Conservation (phyloP, 2,329 filamentous ascomycete genomes). For the Aspergillus latus region DNA sequence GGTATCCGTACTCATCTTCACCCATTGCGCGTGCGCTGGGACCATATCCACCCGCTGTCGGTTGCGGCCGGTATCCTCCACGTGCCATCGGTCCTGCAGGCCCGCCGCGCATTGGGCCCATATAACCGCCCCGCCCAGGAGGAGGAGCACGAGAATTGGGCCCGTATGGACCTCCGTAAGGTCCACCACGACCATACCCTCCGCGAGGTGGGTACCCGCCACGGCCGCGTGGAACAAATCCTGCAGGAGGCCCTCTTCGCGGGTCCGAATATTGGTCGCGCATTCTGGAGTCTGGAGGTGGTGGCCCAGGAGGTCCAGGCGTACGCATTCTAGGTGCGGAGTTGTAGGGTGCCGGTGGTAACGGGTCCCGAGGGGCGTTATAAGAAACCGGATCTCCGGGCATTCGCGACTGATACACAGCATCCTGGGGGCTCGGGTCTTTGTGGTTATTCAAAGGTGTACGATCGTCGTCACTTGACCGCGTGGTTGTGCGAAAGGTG, state of each 20-base stretch:
- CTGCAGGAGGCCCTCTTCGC: slow-evolving; percentile 39
- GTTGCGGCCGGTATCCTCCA: slow-evolving; percentile 44
- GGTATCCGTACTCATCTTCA: slow-evolving; percentile 29
- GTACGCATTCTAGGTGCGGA: slow-evolving; percentile 37
- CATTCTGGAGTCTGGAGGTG: slow-evolving; percentile 34
- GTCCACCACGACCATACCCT: slow-evolving; percentile 44
- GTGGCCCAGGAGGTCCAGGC: slow-evolving; percentile 4
- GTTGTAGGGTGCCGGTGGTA: slow-evolving; percentile 34
- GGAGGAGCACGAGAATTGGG: slow-evolving; percentile 32
- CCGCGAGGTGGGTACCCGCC: slow-evolving; percentile 54
- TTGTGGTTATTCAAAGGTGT: slow-evolving; percentile 40
- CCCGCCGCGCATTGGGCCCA: slow-evolving; percentile 36
- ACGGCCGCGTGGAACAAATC: slow-evolving; percentile 56
- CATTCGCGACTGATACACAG: slow-evolving; percentile 31
- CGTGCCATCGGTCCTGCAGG: slow-evolving; percentile 45
- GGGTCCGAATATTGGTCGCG: slow-evolving; percentile 50
- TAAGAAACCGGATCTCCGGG: slow-evolving; percentile 34
- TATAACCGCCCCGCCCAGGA: slow-evolving; percentile 44
- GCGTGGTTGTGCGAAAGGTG: slow-evolving; percentile 37
- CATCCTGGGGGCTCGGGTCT: slow-evolving; percentile 28
- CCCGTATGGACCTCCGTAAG: slow-evolving; percentile 32
- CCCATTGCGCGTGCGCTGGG: slow-evolving; percentile 34
- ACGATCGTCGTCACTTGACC: slow-evolving; percentile 43
- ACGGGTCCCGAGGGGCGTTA: slow-evolving; percentile 36
- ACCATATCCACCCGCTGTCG: slow-evolving; percentile 53